These are phyloP conservation scores for Yamadazyma conglobata DNA, from an alignment of 1,139 yeast species.

Conservation along the genomic window DNA sequence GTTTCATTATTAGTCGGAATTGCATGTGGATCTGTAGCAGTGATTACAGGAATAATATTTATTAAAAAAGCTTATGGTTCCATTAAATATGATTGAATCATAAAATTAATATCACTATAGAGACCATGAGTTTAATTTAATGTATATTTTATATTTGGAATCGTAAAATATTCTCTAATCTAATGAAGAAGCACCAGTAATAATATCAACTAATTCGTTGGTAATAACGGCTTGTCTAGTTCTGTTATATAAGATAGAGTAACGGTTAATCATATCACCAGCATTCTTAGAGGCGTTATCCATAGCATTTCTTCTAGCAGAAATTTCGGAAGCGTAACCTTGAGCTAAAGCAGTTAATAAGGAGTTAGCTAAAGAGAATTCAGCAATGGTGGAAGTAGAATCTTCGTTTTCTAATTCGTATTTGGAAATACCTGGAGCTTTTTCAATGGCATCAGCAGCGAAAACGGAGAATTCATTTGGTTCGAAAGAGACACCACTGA, in stretches of 20 bases:
- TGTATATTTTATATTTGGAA: conserved; percentile 5
- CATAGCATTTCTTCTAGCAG: conserved; percentile 99
- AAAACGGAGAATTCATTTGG: conserved; percentile 69
- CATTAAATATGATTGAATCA: conserved; percentile 50
- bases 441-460: conserved; percentile 69
- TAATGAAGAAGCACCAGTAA: conserved; percentile 99
- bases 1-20: conserved; percentile 62
- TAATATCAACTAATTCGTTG: conserved; percentile 98
- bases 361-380: conserved; percentile 87
- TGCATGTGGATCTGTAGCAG: conserved; percentile 75
- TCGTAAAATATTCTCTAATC: conserved; percentile 46
- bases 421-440: conserved; percentile 82
- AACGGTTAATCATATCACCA: conserved; percentile 95
- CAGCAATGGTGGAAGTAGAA: conserved; percentile 60
- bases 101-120: background rate
- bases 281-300: conserved; percentile 99
- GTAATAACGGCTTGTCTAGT: conserved; percentile 99
- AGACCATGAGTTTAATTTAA: background rate
- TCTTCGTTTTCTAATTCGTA: conserved; percentile 82
- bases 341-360: conserved; percentile 92
- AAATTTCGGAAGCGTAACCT: conserved; percentile 96
- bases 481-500: conserved; percentile 85
- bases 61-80: conserved; percentile 57
- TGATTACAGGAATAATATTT: conserved; percentile 59
- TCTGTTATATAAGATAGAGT: conserved; percentile 97